Percentiles rank a stretch among this genome's conserved stretches.
Evolutionary conservation across 2,329 filamentous ascomycete species (phyloP).

Genomic region (Samsoniella hepiali): DNA sequence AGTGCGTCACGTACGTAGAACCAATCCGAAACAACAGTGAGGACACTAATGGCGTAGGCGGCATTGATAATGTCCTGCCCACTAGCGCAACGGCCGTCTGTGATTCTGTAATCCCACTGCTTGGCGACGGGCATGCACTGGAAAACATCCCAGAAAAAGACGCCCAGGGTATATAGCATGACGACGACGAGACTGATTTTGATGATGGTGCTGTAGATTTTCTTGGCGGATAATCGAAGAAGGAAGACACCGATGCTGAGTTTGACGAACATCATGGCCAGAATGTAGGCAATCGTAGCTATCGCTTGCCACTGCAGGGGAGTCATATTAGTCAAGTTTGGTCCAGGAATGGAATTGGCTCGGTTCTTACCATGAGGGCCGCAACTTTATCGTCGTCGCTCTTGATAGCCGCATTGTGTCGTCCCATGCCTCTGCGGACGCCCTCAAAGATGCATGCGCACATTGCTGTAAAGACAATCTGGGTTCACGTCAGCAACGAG

Average conservation of each 20-base stretch:
- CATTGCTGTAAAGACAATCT: constrained; percentile 46
- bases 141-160: constrained; percentile 52
- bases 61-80: constrained; percentile 43
- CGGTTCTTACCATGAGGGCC: constrained; percentile 44
- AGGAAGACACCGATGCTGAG: constrained; percentile 53
- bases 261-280: constrained; percentile 57
- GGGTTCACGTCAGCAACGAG: neutral
- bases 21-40: constrained; percentile 54
- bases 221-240: constrained; percentile 44
- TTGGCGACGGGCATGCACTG: constrained; percentile 49
- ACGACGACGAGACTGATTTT: constrained; percentile 45
- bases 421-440: constrained; percentile 42
- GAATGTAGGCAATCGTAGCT: constrained; percentile 47
- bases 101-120: constrained; percentile 52
- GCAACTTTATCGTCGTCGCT: constrained; percentile 38
- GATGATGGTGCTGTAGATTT: constrained; percentile 47
- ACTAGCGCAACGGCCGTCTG: constrained; percentile 41
- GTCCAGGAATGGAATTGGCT: neutral
- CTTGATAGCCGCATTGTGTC: constrained; percentile 44
- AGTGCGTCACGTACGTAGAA: constrained; percentile 40
- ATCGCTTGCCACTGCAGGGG: constrained; percentile 46
- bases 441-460: constrained; percentile 46
- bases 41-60: constrained; percentile 49
- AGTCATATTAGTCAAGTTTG: neutral
- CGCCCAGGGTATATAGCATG: constrained; percentile 42